Conservation (phyloP, 2,329 filamentous ascomycete species). For the Alternaria ventricosa region DNA sequence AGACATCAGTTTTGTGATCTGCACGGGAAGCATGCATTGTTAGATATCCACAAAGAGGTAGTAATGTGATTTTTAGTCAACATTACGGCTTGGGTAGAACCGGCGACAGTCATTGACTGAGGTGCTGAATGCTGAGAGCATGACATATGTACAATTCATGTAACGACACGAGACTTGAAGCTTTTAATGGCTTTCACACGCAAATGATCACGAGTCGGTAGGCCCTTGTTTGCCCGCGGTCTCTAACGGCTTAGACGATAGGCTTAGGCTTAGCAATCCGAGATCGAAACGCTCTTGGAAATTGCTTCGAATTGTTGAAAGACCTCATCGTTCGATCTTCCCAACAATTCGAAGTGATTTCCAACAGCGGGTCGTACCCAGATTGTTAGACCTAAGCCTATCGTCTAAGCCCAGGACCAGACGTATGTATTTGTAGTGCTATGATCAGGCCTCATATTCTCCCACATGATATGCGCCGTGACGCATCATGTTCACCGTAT, state of each 20-base stretch:
- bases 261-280: not conserved
- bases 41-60: not conserved
- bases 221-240: not conserved
- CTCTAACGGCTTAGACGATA: not conserved
- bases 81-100: not conserved
- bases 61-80: not conserved
- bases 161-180: not conserved
- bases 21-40: not conserved
- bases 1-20: not conserved
- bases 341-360: not conserved
- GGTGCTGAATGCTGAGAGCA: not conserved
- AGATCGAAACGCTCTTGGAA: not conserved
- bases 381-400: not conserved
- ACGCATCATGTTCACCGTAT: not conserved
- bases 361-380: not conserved
- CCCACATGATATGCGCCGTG: not conserved
- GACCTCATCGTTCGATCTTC: not conserved
- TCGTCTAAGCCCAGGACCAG: not conserved
- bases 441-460: not conserved
- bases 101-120: not conserved
- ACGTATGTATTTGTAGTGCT: conserved; percentile 12
- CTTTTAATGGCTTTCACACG: not conserved
- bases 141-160: conserved; percentile 9
- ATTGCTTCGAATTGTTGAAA: not conserved
- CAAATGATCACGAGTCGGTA: not conserved